phyloP scores from a whole-genome alignment of 2,329 filamentous ascomycete genomes.

The Fusarium kyushuense region DNA sequence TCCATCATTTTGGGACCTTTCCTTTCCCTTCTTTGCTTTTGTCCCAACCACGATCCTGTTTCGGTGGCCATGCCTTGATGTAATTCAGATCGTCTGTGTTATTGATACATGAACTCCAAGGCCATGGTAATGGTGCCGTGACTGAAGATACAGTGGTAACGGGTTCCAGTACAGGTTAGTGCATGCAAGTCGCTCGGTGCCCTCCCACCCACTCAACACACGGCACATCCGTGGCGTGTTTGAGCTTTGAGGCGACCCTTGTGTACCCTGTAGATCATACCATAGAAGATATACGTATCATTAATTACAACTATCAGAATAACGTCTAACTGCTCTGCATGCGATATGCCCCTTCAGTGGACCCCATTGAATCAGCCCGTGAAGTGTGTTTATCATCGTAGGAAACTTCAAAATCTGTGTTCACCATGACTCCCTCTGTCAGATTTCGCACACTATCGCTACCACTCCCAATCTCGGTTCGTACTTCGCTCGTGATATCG shows the following conservation, averaged over 20 bases:
- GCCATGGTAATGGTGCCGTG: background rate
- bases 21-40: background rate
- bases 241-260: background rate
- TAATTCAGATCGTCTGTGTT: background rate
- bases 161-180: too few species aligned
- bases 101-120: background rate
- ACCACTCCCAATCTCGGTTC: constrained; percentile 19
- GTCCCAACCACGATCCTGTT: too few species aligned
- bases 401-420: constrained; percentile 42
- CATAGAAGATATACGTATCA: background rate
- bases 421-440: constrained; percentile 42
- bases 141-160: too few species aligned
- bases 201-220: background rate
- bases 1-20: fast-evolving
- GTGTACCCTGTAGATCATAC: background rate
- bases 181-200: background rate
- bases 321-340: constrained; percentile 8
- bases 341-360: constrained; percentile 32
- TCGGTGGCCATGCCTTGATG: background rate
- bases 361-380: constrained; percentile 34
- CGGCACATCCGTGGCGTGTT: background rate
- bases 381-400: constrained; percentile 39
- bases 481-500: constrained; percentile 15
- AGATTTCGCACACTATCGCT: constrained; percentile 44
- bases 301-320: background rate